Evolutionary conservation across 306 rosid genomes (phyloP), one percentile per base, ranked within the genome.

Genomic region (Clitoria ternatea): DNA sequence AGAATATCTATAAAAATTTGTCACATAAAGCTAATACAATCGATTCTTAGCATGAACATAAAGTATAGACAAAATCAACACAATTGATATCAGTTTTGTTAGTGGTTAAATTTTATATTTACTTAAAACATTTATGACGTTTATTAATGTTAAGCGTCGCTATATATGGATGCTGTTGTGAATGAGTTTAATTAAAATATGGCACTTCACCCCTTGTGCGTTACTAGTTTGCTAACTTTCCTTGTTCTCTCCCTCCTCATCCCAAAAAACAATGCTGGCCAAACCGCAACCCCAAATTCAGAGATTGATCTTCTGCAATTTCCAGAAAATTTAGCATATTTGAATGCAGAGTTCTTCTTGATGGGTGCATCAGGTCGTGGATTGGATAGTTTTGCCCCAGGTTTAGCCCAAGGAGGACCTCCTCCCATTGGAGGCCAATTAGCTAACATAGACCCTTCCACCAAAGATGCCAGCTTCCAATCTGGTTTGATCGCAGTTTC

Each of bases 301-400:
- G 90, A 88, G 49, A 59, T 20, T n/a, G 91, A 84, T 73, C 86
- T 80, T 45, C 5, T 89, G 11, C 89, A 86, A 39, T 86, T 86
- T 56, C 75, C 89, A 6, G 61, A 84, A 4, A 84, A 86, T 43
- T 69, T 89, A 42, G 91, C 70, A 82, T 86, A 35, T 45, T 49
- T 87, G 61, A 87, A 79, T 70, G 91, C 89, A 5, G 96, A 90
- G 27, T 85, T 90, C 79, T 85, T 78, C 53, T 49, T 90, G 32
- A 62, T n/a, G 45, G 91, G 88, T 22, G 59, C 91, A 30, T 48
- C 63, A 5, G 91, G 89, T 18, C 40, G 18, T 71, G 93, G 93
- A 10, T 68, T 90, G 30, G 96, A 87, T 26, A 30, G 0, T 61
- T 57, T 80, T 70, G 88, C 74, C 29, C 88, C 96, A 24, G 52